phyloP scores from a whole-genome alignment of 441 rosid species.

The Rhodomyrtus psidioides region DNA sequence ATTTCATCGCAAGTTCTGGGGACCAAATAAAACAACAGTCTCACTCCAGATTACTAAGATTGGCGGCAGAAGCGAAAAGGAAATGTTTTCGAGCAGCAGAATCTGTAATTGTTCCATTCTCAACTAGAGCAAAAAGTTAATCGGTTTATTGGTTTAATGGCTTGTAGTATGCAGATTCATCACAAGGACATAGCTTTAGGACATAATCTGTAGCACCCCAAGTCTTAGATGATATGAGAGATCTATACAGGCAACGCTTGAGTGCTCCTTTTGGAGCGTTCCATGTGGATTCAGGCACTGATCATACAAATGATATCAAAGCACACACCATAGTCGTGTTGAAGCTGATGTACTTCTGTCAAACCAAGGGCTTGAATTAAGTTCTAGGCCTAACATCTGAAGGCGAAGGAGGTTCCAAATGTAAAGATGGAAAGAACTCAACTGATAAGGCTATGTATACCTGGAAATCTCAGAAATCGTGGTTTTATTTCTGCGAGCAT shows the following conservation, averaged over 20 bases:
- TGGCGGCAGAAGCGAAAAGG: not conserved
- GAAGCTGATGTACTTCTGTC: not conserved
- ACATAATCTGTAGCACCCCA: not conserved
- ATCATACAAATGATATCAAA: not conserved
- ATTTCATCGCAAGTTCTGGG: not conserved
- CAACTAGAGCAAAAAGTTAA: not conserved
- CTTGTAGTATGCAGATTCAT: not conserved
- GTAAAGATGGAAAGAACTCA: not conserved
- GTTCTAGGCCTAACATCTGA: not conserved
- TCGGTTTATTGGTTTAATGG: not conserved
- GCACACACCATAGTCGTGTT: not conserved
- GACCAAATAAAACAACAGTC: not conserved
- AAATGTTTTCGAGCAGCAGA: not conserved
- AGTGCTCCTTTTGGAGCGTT: not conserved
- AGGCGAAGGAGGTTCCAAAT: not conserved
- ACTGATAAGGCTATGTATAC: slow-evolving; percentile 18
- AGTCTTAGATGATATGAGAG: not conserved
- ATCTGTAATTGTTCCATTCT: not conserved
- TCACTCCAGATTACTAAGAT: not conserved
- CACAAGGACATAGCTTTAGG: not conserved
- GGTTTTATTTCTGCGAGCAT: slow-evolving; percentile 70
- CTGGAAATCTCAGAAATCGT: slow-evolving; percentile 78
- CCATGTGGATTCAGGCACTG: not conserved
- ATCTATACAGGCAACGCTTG: not conserved
- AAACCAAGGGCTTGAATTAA: not conserved